These are phyloP conservation scores for Chlorella sorokiniana DNA, from an alignment of 139 green algal genomes.

Conservation along the genomic window DNA sequence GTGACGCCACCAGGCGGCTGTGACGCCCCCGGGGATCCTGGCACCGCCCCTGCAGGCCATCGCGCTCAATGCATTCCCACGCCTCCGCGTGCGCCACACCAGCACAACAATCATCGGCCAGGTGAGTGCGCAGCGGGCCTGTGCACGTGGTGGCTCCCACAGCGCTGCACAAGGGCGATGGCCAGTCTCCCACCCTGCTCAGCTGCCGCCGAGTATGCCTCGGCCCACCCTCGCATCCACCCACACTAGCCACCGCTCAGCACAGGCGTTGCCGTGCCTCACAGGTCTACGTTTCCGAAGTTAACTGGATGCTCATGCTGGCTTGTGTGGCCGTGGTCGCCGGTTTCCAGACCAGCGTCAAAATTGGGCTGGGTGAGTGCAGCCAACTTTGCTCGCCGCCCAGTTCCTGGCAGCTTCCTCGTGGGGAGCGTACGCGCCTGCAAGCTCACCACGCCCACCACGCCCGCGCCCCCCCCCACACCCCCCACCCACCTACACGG, in stretches of 20 bases:
- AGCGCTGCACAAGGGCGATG: not conserved
- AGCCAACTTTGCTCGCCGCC: not conserved
- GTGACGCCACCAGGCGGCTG: no score
- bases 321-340: constrained; percentile 50
- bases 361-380: constrained; percentile 41
- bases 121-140: constrained; percentile 11
- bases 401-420: not conserved
- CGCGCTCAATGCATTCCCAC: constrained; percentile 55
- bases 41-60: constrained; percentile 1
- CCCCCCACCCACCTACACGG: not conserved
- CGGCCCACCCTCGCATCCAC: no score
- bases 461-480: not conserved
- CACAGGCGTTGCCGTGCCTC: not conserved
- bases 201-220: no score
- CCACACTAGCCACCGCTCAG: no score
- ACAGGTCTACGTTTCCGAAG: constrained; percentile 55
- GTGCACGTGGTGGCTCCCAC: not conserved
- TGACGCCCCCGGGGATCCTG: not conserved
- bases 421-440: not conserved
- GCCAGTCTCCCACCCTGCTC: not conserved
- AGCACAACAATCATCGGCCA: constrained; percentile 38
- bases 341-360: constrained; percentile 44
- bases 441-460: not conserved
- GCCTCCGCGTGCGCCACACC: constrained; percentile 52
- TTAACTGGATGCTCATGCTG: constrained; percentile 62